Evolutionary conservation across 2,329 filamentous ascomycete species (phyloP).

Genomic region (Sporothrix globosa): DNA sequence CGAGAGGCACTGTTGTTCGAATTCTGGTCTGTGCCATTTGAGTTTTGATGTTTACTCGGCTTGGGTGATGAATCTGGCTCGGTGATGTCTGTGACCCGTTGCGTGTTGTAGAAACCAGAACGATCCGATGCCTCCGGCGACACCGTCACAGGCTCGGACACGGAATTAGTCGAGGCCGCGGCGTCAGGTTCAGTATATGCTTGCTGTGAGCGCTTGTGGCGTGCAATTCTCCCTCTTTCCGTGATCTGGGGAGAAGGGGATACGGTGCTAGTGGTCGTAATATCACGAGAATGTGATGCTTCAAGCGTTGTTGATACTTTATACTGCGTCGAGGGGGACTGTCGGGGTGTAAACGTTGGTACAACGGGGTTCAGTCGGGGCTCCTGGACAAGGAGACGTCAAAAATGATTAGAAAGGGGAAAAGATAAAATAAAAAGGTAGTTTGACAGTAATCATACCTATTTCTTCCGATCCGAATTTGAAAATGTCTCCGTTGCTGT

Average conservation of each 20-base stretch:
- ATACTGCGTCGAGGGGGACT: constrained; percentile 36
- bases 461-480: constrained; percentile 50
- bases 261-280: background rate
- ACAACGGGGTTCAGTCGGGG: constrained; percentile 60
- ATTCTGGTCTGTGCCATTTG: background rate
- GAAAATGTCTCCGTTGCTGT: constrained; percentile 39
- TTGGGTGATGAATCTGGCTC: constrained; percentile 24
- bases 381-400: constrained; percentile 47
- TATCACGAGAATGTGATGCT: constrained; percentile 19
- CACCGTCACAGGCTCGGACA: background rate
- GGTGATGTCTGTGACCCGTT: constrained; percentile 33
- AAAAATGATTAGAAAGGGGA: constrained; percentile 49
- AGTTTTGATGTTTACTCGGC: background rate
- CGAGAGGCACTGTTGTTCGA: background rate
- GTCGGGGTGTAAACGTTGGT: constrained; percentile 58
- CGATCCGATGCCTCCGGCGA: constrained; percentile 14
- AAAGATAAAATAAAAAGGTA: constrained; percentile 45
- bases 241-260: background rate
- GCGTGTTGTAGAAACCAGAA: constrained; percentile 25
- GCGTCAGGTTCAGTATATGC: constrained; percentile 21
- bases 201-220: background rate
- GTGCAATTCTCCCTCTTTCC: background rate
- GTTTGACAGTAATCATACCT: constrained; percentile 52
- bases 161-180: constrained; percentile 23
- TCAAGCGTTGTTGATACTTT: background rate